Evolutionary conservation across 2,329 filamentous ascomycete genomes (phyloP).

Genomic region (Albophoma yamanashiensis): DNA sequence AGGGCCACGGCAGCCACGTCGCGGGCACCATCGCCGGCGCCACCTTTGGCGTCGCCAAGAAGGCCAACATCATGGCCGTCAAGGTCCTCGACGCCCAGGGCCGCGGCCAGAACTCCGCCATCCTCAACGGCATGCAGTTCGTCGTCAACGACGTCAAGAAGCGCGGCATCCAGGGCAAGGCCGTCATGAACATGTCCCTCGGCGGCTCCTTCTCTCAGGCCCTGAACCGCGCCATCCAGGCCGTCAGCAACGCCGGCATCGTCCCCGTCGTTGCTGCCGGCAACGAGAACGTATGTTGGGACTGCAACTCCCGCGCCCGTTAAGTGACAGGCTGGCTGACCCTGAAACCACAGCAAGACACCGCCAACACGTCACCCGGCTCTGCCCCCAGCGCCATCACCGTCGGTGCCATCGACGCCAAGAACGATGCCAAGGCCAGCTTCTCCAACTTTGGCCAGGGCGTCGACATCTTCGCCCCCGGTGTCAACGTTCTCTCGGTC

Average conservation of each 20-base stretch:
- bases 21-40: slow-evolving; percentile 49
- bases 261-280: slow-evolving; percentile 51
- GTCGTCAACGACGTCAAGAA: slow-evolving; percentile 34
- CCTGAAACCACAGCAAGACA: slow-evolving; percentile 26
- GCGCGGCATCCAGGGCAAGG: slow-evolving; percentile 34
- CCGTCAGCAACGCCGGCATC: slow-evolving; percentile 36
- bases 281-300: slow-evolving; percentile 35
- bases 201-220: slow-evolving; percentile 37
- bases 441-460: slow-evolving; percentile 48
- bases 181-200: slow-evolving; percentile 55
- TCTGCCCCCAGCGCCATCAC: slow-evolving; percentile 47
- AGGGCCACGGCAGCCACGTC: slow-evolving; percentile 56
- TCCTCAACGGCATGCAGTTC: slow-evolving; percentile 50
- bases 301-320: not conserved
- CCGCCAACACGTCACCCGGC: slow-evolving; percentile 39
- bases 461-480: slow-evolving; percentile 47
- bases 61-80: slow-evolving; percentile 41
- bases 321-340: slow-evolving; percentile 9
- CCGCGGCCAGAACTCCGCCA: slow-evolving; percentile 22
- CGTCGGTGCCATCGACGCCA: slow-evolving; percentile 46
- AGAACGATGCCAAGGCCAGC: slow-evolving; percentile 32
- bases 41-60: slow-evolving; percentile 53
- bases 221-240: slow-evolving; percentile 44
- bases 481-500: slow-evolving; percentile 41
- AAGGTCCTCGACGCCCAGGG: slow-evolving; percentile 45